phyloP scores from a whole-genome alignment of 768 basidiomycete genomes.

The Auriculariales sp. region DNA sequence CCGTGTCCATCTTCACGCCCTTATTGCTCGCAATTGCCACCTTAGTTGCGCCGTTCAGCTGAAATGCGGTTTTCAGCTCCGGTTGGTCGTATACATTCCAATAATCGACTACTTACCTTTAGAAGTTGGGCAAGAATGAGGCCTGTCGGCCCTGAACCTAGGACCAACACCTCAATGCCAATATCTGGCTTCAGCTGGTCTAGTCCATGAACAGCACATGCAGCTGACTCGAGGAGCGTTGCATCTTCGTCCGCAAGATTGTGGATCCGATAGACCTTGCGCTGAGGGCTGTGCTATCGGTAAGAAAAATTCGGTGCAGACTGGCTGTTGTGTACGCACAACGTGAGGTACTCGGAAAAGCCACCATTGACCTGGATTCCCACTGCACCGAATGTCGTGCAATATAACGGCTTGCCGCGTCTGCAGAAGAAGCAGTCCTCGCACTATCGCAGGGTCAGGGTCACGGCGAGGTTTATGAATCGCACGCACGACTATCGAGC shows the following conservation, averaged over 20 bases:
- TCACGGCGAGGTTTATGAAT: conserved; percentile 14
- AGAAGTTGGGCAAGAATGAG: conserved; percentile 79
- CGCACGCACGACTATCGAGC: conserved; percentile 44
- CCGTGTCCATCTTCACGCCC: conserved; percentile 82
- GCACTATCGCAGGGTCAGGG: conserved; percentile 34
- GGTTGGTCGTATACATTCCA: conserved; percentile 62
- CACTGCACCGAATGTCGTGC: conserved; percentile 70
- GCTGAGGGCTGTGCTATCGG: conserved; percentile 30
- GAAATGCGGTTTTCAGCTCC: not conserved
- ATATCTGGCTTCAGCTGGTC: conserved; percentile 76
- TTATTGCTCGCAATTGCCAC: conserved; percentile 38
- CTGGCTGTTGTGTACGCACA: conserved; percentile 30
- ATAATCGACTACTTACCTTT: conserved; percentile 71
- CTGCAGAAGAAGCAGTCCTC: conserved; percentile 79
- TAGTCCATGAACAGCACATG: conserved; percentile 84
- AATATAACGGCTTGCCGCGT: conserved; percentile 65
- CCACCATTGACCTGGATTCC: conserved; percentile 76
- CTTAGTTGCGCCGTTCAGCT: conserved; percentile 11
- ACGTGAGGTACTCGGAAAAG: conserved; percentile 79
- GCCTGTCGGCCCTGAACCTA: conserved; percentile 89
- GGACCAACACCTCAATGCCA: conserved; percentile 69
- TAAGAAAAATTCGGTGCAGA: not conserved
- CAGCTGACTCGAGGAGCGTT: conserved; percentile 77
- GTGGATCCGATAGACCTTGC: conserved; percentile 76
- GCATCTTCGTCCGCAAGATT: conserved; percentile 81